These are phyloP conservation scores for Thraustotheca clavata DNA, from an alignment of 352 stramenopile genomes.

Conservation along the genomic window DNA sequence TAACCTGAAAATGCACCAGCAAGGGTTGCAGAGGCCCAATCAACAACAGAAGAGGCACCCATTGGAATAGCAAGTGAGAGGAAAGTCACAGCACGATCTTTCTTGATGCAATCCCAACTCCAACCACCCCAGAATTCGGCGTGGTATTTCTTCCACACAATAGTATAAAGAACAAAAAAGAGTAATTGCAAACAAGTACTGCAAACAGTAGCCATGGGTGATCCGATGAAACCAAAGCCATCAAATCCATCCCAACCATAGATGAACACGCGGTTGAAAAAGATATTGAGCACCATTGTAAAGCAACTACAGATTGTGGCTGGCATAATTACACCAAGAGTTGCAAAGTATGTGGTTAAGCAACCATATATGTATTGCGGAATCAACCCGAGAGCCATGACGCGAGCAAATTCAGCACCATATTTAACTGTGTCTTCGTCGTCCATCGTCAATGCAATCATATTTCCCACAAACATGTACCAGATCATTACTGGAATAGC, in stretches of 20 bases:
- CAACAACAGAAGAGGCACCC: constrained; percentile 39
- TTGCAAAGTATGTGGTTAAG: constrained; percentile 34
- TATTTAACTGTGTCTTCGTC: constrained; percentile 33
- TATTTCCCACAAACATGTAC: constrained; percentile 36
- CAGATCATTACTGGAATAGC: constrained; percentile 38
- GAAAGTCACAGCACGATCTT: constrained; percentile 40
- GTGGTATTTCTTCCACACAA: constrained; percentile 42
- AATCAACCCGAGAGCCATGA: constrained; percentile 34
- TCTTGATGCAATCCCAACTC: constrained; percentile 30
- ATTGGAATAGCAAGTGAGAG: constrained; percentile 39
- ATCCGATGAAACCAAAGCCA: constrained; percentile 34
- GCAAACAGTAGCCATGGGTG: constrained; percentile 36
- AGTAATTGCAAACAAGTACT: constrained; percentile 39
- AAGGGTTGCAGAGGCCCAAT: constrained; percentile 38
- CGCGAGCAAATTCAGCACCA: constrained; percentile 29
- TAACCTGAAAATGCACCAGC: constrained; percentile 38
- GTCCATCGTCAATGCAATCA: constrained; percentile 38
- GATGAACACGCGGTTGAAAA: constrained; percentile 39
- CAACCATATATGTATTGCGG: constrained; percentile 40
- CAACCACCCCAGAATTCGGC: constrained; percentile 41
- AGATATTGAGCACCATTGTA: constrained; percentile 34
- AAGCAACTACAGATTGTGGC: constrained; percentile 33
- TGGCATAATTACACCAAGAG: constrained; percentile 38
- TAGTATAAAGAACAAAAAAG: constrained; percentile 39
- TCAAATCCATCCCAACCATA: constrained; percentile 30